Conservation (phyloP, 1,284 basidiomycete genomes). For the Sphagnurus paluster region DNA sequence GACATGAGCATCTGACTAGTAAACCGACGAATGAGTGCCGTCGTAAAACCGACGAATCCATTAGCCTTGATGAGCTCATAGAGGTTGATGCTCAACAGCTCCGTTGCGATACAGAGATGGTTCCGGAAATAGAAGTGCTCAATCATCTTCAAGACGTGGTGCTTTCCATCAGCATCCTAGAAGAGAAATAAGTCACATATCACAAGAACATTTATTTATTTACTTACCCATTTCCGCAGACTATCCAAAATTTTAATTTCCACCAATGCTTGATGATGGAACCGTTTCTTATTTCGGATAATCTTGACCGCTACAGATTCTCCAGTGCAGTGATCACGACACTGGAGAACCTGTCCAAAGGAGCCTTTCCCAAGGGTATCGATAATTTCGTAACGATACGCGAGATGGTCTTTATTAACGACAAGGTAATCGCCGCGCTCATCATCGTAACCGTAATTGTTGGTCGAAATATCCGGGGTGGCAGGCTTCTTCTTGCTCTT, state of each 20-base stretch:
- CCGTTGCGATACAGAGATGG: slow-evolving; percentile 98
- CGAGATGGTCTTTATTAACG: slow-evolving; percentile 89
- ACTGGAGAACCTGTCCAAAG: slow-evolving; percentile 96
- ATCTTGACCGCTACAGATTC: slow-evolving; percentile 98
- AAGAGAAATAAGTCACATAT: slow-evolving; percentile 12
- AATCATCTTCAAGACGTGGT: slow-evolving; percentile 97
- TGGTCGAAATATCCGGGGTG: slow-evolving; percentile 69
- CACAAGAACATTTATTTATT: neutral
- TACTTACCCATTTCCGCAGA: slow-evolving; percentile 89
- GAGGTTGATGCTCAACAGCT: slow-evolving; percentile 96
- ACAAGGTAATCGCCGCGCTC: slow-evolving; percentile 97
- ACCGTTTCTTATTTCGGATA: slow-evolving; percentile 98
- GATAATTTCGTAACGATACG: slow-evolving; percentile 94
- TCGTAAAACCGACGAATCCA: slow-evolving; percentile 96
- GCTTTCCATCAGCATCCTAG: slow-evolving; percentile 94
- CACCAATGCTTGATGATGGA: slow-evolving; percentile 97
- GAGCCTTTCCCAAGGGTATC: slow-evolving; percentile 96
- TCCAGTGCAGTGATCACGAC: slow-evolving; percentile 96
- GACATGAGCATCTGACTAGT: slow-evolving; percentile 95
- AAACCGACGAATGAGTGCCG: slow-evolving; percentile 92
- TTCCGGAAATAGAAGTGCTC: slow-evolving; percentile 98
- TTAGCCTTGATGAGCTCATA: slow-evolving; percentile 99
- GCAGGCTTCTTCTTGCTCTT: slow-evolving; percentile 82
- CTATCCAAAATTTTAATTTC: slow-evolving; percentile 99
- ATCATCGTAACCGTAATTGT: slow-evolving; percentile 97